Evolutionary conservation across 2,329 filamentous ascomycete genomes (phyloP).

Genomic region (Exophiala viscosa): DNA sequence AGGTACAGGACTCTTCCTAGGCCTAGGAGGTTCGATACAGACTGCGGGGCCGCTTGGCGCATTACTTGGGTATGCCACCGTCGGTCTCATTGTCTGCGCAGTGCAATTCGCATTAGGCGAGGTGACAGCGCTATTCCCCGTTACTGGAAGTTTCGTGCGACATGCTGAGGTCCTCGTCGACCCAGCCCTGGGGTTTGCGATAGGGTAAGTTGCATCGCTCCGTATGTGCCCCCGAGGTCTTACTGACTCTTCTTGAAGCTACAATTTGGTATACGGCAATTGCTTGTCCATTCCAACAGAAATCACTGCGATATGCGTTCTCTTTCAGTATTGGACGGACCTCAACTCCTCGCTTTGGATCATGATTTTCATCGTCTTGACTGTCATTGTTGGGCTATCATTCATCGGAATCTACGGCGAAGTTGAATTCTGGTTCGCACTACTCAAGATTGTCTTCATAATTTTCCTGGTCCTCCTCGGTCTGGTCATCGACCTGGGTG

Average conservation of each 20-base stretch:
- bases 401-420: slow-evolving; percentile 46
- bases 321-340: slow-evolving; percentile 62
- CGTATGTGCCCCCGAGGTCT: neutral
- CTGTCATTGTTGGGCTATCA: slow-evolving; percentile 34
- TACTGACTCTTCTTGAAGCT: neutral
- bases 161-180: slow-evolving; percentile 52
- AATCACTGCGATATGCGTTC: slow-evolving; percentile 59
- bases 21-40: slow-evolving; percentile 49
- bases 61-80: slow-evolving; percentile 48
- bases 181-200: slow-evolving; percentile 47
- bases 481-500: slow-evolving; percentile 61
- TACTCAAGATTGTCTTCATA: slow-evolving; percentile 58
- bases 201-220: slow-evolving; percentile 45
- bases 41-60: slow-evolving; percentile 50
- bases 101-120: slow-evolving; percentile 53
- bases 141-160: slow-evolving; percentile 50
- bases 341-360: slow-evolving; percentile 46
- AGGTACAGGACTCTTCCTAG: slow-evolving; percentile 52
- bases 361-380: slow-evolving; percentile 37
- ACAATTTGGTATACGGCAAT: slow-evolving; percentile 48
- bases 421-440: slow-evolving; percentile 52
- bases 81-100: slow-evolving; percentile 49
- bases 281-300: slow-evolving; percentile 55
- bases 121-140: slow-evolving; percentile 49
- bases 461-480: slow-evolving; percentile 53